Percentiles rank a stretch among this genome's conserved stretches.
These are phyloP conservation scores for Cyclotella sp. DNA, from an alignment of 108 stramenopile genomes.

Conservation along the genomic window DNA sequence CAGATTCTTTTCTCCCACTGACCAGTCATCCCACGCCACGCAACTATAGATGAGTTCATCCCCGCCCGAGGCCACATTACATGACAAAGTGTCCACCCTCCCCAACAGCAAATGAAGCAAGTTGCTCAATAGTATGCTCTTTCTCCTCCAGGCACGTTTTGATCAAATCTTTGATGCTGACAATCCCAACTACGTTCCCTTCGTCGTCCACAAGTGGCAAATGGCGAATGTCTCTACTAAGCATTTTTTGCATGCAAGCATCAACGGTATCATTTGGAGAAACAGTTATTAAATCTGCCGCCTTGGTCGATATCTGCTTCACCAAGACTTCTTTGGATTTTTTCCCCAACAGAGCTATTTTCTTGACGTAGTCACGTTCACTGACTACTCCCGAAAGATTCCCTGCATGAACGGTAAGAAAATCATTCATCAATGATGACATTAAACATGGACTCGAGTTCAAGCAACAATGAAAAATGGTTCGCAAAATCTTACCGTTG, in stretches of 20 bases:
- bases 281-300: slow-evolving; percentile 85
- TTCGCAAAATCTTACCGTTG: slow-evolving; percentile 55
- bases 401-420: slow-evolving; percentile 32
- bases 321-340: slow-evolving; percentile 70
- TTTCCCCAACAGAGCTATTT: slow-evolving; percentile 86
- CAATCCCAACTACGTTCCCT: slow-evolving; percentile 75
- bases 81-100: slow-evolving; percentile 81
- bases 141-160: slow-evolving; percentile 79
- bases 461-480: not conserved
- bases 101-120: slow-evolving; percentile 85
- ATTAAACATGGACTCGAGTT: not conserved
- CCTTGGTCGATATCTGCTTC: slow-evolving; percentile 89
- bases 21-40: too few species aligned
- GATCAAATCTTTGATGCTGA: slow-evolving; percentile 88
- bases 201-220: slow-evolving; percentile 85
- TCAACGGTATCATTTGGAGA: slow-evolving; percentile 81
- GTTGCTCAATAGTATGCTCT: slow-evolving; percentile 75
- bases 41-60: too few species aligned
- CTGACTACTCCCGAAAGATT: slow-evolving; percentile 83
- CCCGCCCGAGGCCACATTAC: not conserved
- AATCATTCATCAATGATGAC: not conserved
- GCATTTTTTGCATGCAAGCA: slow-evolving; percentile 93
- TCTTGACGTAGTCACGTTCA: slow-evolving; percentile 92
- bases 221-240: slow-evolving; percentile 89
- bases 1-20: too few species aligned